phyloP scores from a whole-genome alignment of 306 rosid genomes.

The Elaeagnus macrophylla region DNA sequence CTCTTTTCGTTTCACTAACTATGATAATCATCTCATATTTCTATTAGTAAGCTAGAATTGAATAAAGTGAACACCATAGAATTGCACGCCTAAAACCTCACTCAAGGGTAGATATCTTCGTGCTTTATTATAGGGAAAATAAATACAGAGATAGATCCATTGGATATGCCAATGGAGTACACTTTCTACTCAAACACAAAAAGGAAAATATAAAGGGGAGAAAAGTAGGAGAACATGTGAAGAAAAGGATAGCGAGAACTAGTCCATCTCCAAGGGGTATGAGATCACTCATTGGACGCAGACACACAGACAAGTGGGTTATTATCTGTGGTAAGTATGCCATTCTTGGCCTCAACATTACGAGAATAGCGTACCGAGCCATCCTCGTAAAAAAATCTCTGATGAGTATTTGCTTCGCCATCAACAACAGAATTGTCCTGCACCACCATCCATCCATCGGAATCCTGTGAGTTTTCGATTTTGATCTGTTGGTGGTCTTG shows the following conservation, averaged over 20 bases:
- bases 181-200: no score
- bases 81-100: no score
- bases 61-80: no score
- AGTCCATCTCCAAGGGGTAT: no score
- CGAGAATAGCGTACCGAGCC: conserved; percentile 33
- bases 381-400: conserved; percentile 31
- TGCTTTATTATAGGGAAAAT: no score
- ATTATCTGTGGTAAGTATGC: conserved; percentile 29
- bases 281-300: conserved; percentile 1
- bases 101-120: no score
- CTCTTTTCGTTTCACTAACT: no score
- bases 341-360: conserved; percentile 28
- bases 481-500: conserved; percentile 8
- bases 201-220: neutral
- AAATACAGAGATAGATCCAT: no score
- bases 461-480: conserved; percentile 37
- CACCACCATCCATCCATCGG: conserved; percentile 68
- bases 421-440: conserved; percentile 54
- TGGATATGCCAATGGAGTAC: no score
- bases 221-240: neutral
- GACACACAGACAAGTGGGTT: conserved; percentile 31
- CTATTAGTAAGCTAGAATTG: no score
- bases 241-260: neutral
- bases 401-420: conserved; percentile 45
- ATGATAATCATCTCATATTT: no score